phyloP scores from a whole-genome alignment of 2,329 filamentous ascomycete species.

The Alternaria triticina region DNA sequence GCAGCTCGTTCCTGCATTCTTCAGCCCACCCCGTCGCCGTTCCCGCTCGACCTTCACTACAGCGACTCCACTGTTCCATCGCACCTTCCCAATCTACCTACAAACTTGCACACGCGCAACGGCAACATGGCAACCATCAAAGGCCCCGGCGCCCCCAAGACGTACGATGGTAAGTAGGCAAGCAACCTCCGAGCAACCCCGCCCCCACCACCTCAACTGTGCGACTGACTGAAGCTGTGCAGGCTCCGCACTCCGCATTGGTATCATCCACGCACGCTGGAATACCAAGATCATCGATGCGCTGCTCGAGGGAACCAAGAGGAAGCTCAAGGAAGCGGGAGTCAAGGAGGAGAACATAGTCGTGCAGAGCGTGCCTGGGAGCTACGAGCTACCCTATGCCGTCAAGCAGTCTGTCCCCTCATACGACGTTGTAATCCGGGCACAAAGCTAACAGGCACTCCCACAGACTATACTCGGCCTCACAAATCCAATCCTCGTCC shows the following conservation, averaged over 20 bases:
- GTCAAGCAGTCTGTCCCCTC: conserved; percentile 74
- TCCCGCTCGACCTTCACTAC: neutral
- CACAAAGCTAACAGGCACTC: neutral
- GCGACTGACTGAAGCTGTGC: conserved; percentile 7
- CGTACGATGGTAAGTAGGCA: conserved; percentile 60
- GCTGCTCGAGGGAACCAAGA: conserved; percentile 80
- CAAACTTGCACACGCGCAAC: neutral
- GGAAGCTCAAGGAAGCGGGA: conserved; percentile 76
- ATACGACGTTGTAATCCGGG: conserved; percentile 4
- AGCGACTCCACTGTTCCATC: neutral
- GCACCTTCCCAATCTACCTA: neutral
- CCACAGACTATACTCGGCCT: conserved; percentile 78
- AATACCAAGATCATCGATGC: conserved; percentile 87
- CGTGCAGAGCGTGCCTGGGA: conserved; percentile 86
- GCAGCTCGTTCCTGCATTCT: conserved; percentile 36
- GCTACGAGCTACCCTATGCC: conserved; percentile 92
- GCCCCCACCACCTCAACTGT: conserved; percentile 1
- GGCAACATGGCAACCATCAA: conserved; percentile 62
- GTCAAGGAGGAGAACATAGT: conserved; percentile 89
- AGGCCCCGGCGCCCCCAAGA: conserved; percentile 66
- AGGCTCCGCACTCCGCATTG: conserved; percentile 76
- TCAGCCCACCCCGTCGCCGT: conserved; percentile 15
- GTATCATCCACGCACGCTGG: conserved; percentile 96
- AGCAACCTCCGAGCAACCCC: conserved; percentile 6
- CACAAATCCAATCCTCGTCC: conserved; percentile 75